Evolutionary conservation across 164 flowering plant genomes (phyloP), one percentile per base, ranked within the genome.

Genomic region (Hamamelis virginiana): DNA sequence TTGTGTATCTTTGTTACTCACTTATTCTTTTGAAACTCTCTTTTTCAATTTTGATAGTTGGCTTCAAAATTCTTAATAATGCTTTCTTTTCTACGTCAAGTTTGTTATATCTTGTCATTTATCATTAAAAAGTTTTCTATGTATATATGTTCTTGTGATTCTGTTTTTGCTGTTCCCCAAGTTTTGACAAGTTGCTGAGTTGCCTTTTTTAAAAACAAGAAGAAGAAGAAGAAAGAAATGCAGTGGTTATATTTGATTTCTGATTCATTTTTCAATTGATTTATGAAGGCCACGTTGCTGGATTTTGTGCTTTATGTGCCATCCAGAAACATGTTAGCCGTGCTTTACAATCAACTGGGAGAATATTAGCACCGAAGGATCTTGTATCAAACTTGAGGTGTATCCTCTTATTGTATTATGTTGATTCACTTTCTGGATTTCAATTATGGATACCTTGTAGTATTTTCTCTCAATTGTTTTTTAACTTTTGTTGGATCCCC

Each of bases 301-400:
- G 97, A 48, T 96, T 93, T 78, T 96, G 99, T 89, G 98, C 96
- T 12, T 74, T 96, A 67, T 96, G 99, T 78, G 98, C 98, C 63
- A 89, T 96, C 51, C 97, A 96, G 77, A 91, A 90, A 59, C 99
- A 96, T 82, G 98, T 96, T 26, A 93, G 87, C 63, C 86, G 85
- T 71, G 98, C 98, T 67, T 76, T 91, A 19, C 87, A 91, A 72
- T 77, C 92, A 72, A 80, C 91, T 21, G 98, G 99, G 76, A 90
- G 92, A 82, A 86, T 83, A 61, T 72, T 96, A 65, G 89, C 91
- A 18, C 99, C 99, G 1, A 83, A 82, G 59, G 91, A 91, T 79
- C 89, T 96, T 66, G 99, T 96, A 43, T 83, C 86, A 62, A 96
- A 96, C 81, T 82, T 96, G 79, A 84, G 94, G 10, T 87, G 99